Evolutionary conservation across 2,329 filamentous ascomycete genomes (phyloP), one percentile per base, ranked within the genome.

Genomic region (Hypoxylon sp.): DNA sequence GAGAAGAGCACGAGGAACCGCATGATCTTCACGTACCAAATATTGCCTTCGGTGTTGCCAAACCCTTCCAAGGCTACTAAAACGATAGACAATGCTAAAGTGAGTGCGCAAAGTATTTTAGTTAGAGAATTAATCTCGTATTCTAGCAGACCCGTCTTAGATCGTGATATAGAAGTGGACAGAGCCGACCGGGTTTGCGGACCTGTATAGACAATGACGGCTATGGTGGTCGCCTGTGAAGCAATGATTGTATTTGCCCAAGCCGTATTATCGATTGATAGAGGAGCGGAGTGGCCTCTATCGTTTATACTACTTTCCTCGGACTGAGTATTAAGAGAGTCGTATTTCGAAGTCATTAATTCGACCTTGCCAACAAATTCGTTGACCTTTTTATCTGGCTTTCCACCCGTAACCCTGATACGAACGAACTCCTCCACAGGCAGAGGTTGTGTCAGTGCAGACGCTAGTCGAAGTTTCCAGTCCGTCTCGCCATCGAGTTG

Each of bases 231-330:
- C 0, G 92, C 95, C 77, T 94, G 96, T 0, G 95, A 98, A 0
- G 96, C 96, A 66, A 99, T 91, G 23, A 99, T 92, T 0, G 96
- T 99, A 77, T 98, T 99, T 17, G 95, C 95, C 96, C 97, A 99
- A 9, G 97, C 96, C 6, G 96, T 98, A 76, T 99, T 98, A 80
- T 99, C 96, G 69, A 99, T 98, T 1, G 89, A 93, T 38, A 99
- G 84, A 1, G 94, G 90, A 2, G 90, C 88, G 4, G 91, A 92
- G 63, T 87, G 87, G 14, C 80, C 71, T 17, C 70, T 70, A 19
- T 81, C 81, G 14, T 75, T 75, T 36, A 80, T 77, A 14, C 78
- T 73, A 5, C 75, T 75, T 32, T 79, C 69, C 4, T 75, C 68
- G n/a, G 76, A 71, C 28, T 79, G 77, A 23, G 78, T 82, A 74